Base-by-base conservation (phyloP, 805 yeast species). In the Schwanniomyces sp. region DNA sequence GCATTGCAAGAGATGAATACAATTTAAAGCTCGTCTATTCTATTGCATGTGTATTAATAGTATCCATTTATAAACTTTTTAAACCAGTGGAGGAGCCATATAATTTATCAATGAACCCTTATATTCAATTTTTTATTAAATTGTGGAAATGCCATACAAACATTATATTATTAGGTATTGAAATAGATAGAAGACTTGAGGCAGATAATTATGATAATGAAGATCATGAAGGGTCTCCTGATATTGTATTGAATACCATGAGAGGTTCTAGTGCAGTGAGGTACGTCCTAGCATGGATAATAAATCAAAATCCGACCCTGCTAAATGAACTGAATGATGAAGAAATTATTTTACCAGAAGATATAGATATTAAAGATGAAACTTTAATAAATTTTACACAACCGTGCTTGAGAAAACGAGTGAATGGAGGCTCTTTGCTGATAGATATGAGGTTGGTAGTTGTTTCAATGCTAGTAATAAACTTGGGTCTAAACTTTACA, bases 131-230 rank as follows among this genome's bases (percentile, higher is more conserved):
- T 41, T 78, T 83, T 50, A 65, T 85, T 8, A 79, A 80, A 41
- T 58, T 81, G 5, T 87, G 94, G 92, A 83, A 84, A 54, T 75
- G 79, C 37, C 80, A 82, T 55, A 84, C 91, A 2, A 76, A 75
- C 49, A 73, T 83, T 2, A 74, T 86, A 1, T 62, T 80, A 8
- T 63, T 82, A 7, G 88, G 89, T 0, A 63, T 86, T 6, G 87
- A 84, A 54, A 67, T 70, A 44, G 78, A 73, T 54, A 58, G 75
- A 38, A 58, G 68, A 38, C 51, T 69, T 24, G 75, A 70, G 43
- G 55, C 58, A 44, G 59, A 62, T 43, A 59, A 61, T 29, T 61
- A 67, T 49, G 62, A 59, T 34, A 48, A 55, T n/a, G 54, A 59
- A 16, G 53, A 53, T 14, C 51, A 49, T 17, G 53, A 57, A 27